Evolutionary conservation across 495 filamentous ascomycete genomes (phyloP), one percentile per base, ranked within the genome.

Genomic region (Aspergillus panamensis): DNA sequence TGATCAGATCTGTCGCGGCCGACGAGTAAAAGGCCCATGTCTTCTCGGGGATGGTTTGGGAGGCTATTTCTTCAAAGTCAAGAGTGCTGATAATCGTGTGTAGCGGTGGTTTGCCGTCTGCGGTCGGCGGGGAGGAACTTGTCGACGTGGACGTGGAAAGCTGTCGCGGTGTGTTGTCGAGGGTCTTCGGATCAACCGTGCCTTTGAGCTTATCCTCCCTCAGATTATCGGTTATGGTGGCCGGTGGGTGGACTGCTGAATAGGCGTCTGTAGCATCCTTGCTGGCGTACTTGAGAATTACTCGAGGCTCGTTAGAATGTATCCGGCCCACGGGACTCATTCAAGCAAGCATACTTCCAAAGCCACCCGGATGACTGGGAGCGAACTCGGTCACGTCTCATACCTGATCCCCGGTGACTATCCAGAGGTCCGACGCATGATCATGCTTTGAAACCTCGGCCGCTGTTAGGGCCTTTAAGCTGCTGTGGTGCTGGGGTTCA

Each of bases 11-110:
- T 75, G 96, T 91, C 56, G 79, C 80, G 3, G 91, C 90, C 6
- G 91, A 96, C 72, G 80, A 96, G 78, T 96, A 97, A 74, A 96
- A 97, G 40, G 91, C 91, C 90, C 90, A 95, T 45, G 85, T 89
- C 70, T 92, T 95, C 42, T 85, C 78, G 63, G 81, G 86, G 25
- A 96, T 86, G 13, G 92, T 92, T 13, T 85, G 80, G 45, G 82
- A 69, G 64, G 86, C 82, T 47, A 89, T 82, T 55, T 89, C 86
- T 61, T 87, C 78, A 43, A 96, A 77, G 65, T 95, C 96, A 52
- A 96, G 81, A 30, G 94, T 82, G 6, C 75, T 35, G 33, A 35
- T 35, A 12, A 12, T 6, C 6, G 32, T 35, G 32, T 6, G 32
- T 35, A 35, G 6, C 6, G 32, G 12, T 35, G 32, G 32, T 6